Percentiles rank a stretch among this genome's conserved stretches.
Evolutionary conservation across 306 rosid species (phyloP).

Genomic region (Cucurbita ficifolia): DNA sequence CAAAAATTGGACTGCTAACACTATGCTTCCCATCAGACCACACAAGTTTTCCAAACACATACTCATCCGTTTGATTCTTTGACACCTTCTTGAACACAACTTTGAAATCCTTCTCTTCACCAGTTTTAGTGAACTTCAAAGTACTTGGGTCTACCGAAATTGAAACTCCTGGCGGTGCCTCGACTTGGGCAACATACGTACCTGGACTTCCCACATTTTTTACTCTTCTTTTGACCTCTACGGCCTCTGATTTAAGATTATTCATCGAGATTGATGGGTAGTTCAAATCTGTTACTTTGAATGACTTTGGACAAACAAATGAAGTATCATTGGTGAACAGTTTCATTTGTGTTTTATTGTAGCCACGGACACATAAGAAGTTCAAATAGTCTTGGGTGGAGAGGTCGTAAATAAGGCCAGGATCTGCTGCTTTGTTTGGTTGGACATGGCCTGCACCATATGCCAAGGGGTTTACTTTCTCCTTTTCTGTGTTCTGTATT

Average conservation of each 20-base stretch:
- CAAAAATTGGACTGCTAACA: not conserved
- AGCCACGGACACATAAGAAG: conserved; percentile 35
- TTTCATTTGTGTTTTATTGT: conserved; percentile 9
- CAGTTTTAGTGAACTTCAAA: conserved; percentile 13
- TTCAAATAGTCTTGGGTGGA: conserved; percentile 27
- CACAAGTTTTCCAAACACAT: conserved; percentile 20
- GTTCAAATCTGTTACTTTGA: conserved; percentile 23
- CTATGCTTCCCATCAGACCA: conserved; percentile 25
- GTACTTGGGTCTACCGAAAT: conserved; percentile 17
- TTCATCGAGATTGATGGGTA: conserved; percentile 31
- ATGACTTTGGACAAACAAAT: conserved; percentile 12
- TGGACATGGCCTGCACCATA: conserved; percentile 37
- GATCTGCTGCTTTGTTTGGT: conserved; percentile 31
- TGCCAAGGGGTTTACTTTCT: too few relatives aligned
- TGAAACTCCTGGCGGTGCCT: conserved; percentile 1
- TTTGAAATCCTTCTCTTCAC: conserved; percentile 27
- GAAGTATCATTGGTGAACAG: conserved; percentile 4
- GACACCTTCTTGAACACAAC: conserved; percentile 6
- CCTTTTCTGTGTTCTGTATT: too few relatives aligned
- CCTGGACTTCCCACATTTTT: conserved; percentile 37
- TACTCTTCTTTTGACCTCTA: conserved; percentile 18
- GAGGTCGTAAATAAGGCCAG: conserved; percentile 58
- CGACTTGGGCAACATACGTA: conserved; percentile 7
- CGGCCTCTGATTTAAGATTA: not conserved
- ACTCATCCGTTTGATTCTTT: not conserved